These are phyloP conservation scores for Podila epicladia DNA, from an alignment of 192 early-diverging fungal species.

Conservation along the genomic window DNA sequence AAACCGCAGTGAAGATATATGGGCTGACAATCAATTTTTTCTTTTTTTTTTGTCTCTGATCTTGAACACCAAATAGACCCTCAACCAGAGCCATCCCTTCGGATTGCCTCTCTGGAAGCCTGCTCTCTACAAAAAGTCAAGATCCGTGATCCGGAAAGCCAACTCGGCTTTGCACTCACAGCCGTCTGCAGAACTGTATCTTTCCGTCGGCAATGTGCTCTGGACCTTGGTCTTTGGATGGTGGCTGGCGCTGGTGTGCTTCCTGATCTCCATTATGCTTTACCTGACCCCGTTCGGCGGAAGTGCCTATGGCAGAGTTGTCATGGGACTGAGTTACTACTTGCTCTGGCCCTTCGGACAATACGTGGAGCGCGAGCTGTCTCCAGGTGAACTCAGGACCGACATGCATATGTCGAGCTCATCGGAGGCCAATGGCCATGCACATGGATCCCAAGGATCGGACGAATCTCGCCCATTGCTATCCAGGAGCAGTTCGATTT, in stretches of 20 bases:
- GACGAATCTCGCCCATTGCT: conserved; percentile 51
- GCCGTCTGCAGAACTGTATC: conserved; percentile 72
- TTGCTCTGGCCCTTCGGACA: conserved; percentile 97
- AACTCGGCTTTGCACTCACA: conserved; percentile 85
- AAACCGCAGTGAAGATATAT: not conserved
- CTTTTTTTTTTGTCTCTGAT: not conserved
- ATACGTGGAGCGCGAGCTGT: conserved; percentile 76
- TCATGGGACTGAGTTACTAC: conserved; percentile 84
- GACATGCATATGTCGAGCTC: conserved; percentile 2
- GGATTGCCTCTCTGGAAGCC: conserved; percentile 98
- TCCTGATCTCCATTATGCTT: conserved; percentile 69
- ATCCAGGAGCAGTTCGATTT: conserved; percentile 23
- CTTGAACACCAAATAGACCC: conserved; percentile 57
- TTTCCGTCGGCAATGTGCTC: conserved; percentile 86
- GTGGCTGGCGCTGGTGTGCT: conserved; percentile 83
- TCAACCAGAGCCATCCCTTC: conserved; percentile 90
- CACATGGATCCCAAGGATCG: not conserved
- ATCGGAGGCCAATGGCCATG: not conserved
- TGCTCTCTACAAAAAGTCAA: conserved; percentile 93
- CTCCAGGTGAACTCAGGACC: conserved; percentile 33
- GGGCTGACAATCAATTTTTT: too few species aligned
- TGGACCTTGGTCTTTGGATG: conserved; percentile 94
- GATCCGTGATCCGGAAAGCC: conserved; percentile 85
- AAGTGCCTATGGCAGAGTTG: conserved; percentile 66
- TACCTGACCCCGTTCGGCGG: conserved; percentile 65